These are phyloP conservation scores for Claviceps paspali DNA, from an alignment of 2,329 filamentous ascomycete species.

Conservation along the genomic window DNA sequence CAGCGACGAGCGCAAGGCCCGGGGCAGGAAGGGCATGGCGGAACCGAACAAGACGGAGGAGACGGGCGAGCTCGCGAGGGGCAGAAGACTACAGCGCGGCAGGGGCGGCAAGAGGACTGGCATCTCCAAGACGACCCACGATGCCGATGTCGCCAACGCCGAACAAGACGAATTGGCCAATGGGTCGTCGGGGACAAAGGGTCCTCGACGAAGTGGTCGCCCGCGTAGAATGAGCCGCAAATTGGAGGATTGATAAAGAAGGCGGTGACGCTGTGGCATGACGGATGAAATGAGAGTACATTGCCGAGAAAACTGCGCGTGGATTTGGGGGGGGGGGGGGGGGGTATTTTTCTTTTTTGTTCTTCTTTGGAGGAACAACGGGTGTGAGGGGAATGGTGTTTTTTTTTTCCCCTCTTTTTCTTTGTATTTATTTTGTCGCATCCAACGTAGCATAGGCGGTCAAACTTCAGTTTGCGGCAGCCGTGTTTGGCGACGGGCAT, in stretches of 20 bases:
- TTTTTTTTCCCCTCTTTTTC: too few species aligned
- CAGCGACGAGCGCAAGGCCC: slow-evolving; percentile 46
- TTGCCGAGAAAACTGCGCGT: too few species aligned
- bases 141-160: neutral
- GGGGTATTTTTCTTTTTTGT: too few species aligned
- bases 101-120: slow-evolving; percentile 8
- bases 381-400: too few species aligned
- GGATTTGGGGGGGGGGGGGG: too few species aligned
- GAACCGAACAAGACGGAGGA: slow-evolving; percentile 15
- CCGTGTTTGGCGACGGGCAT: too few species aligned
- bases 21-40: slow-evolving; percentile 24
- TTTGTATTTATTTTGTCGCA: too few species aligned
- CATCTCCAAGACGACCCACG: slow-evolving; percentile 1
- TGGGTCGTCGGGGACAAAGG: too few species aligned
- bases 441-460: too few species aligned
- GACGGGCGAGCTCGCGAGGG: slow-evolving; percentile 9
- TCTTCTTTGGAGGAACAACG: too few species aligned
- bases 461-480: too few species aligned
- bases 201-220: slow-evolving; percentile 20
- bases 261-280: neutral
- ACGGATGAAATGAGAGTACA: too few species aligned
- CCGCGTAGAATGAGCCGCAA: slow-evolving; percentile 19
- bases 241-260: slow-evolving; percentile 7
- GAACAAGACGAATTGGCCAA: slow-evolving; percentile 2
- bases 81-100: neutral